Percentiles rank a stretch among this genome's conserved stretches.
Evolutionary conservation across 495 filamentous ascomycete species (phyloP).

Genomic region (Xeromyces bisporus): DNA sequence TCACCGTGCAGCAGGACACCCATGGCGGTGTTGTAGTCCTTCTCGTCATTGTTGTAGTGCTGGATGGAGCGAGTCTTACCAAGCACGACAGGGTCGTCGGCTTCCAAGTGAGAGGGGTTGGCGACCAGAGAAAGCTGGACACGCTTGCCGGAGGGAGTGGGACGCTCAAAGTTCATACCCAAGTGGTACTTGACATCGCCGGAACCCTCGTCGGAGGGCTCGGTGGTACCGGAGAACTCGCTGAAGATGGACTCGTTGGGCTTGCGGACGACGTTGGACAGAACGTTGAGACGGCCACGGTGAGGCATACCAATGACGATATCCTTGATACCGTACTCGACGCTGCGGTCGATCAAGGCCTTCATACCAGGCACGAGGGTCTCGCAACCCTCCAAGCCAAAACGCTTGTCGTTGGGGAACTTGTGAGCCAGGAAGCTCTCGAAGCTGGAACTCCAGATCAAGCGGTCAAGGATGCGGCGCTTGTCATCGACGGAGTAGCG

Average conservation of each 20-base stretch:
- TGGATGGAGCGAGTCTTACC: conserved; percentile 96
- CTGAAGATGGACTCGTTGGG: conserved; percentile 99
- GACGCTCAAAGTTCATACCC: conserved; percentile 99
- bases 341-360: conserved; percentile 91
- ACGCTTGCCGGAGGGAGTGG: conserved; percentile 94
- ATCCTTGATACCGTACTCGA: conserved; percentile 96
- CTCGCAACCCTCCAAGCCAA: conserved; percentile 94
- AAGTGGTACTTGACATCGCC: conserved; percentile 99
- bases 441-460: conserved; percentile 97
- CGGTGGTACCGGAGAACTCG: conserved; percentile 82
- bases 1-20: conserved; percentile 90
- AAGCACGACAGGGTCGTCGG: conserved; percentile 92
- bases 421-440: conserved; percentile 88
- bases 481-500: conserved; percentile 95
- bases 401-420: conserved; percentile 98
- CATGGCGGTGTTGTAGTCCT: conserved; percentile 76
- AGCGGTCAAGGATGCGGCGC: conserved; percentile 85
- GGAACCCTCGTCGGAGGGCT: conserved; percentile 85
- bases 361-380: conserved; percentile 97
- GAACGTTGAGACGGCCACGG: conserved; percentile 91
- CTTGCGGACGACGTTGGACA: conserved; percentile 96
- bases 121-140: conserved; percentile 95
- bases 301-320: conserved; percentile 99
- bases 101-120: conserved; percentile 96
- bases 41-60: conserved; percentile 96